Evolutionary conservation across 805 yeast genomes (phyloP), one percentile per base, ranked within the genome.

Genomic region (Ogataea henricii): DNA sequence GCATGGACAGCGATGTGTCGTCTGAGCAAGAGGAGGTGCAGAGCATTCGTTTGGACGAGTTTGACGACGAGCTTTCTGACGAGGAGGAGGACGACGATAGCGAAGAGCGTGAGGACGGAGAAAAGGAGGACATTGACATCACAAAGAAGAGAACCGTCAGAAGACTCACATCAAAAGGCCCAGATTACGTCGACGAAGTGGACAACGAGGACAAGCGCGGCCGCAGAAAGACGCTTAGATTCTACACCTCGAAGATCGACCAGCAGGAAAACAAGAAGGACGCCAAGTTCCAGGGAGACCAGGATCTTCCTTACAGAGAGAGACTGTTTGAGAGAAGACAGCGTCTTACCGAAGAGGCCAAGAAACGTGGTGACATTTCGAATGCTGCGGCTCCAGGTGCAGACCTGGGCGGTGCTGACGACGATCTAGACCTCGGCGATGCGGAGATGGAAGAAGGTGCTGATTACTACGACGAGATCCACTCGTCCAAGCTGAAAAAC

Each of bases 241-340:
- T 94, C 82, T 94, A 94, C 76, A 94, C 99, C 1, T 88, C 98
- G 49, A 91, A 92, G 69, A 91, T 94, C 67, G 97, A 90, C 66
- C 96, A 91, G 70, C 85, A 84, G 44, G 83, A 78, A 22, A 74
- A 75, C 56, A 85, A 85, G 66, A 78, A 79, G 51, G 72, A 70
- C 36, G 84, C 83, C 40, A 75, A 70, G 56, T 78, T 72, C 52
- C 74, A 81, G 38, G 99, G 98, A 58, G 99, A 92, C 66, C 78
- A 79, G 52, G 99, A 92, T 69, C 71, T 92, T 49, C 97, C 98
- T 14, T 92, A 94, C 67, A 83, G 81, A 58, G 98, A 92, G 69
- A 80, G 97, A 58, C 74, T 88, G 37, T 91, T 80, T 60, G 97
- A 92, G 70, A 82, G 97, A 62, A 94, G 89, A 60, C 94, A 88